Evolutionary conservation across 2,329 filamentous ascomycete species (phyloP), one percentile per base, ranked within the genome.

Genomic region (Calonectria multiphialidica): DNA sequence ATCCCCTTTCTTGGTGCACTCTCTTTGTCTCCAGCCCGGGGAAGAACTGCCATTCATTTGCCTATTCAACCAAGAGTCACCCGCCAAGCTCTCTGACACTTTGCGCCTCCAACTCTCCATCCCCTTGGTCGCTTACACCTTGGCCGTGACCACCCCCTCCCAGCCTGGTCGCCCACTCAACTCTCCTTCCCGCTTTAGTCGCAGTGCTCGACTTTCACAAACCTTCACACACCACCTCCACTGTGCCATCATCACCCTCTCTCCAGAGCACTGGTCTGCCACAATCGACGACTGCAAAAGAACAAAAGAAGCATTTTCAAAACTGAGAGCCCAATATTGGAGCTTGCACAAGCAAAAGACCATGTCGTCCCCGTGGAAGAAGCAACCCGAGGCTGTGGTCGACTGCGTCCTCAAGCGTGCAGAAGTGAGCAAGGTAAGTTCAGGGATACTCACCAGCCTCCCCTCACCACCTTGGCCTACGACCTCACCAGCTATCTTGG

Each of bases 371-470:
- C 89, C 90, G 72, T 89, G 89, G 84, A 90, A 90, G 84, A 89
- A 89, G 77, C 89, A 92, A 80, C 90, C 91, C 44, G 90, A 92
- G 81, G 89, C 86, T 79, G 91, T 93, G 68, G 91, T 88, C 67
- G 92, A 93, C 82, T 90, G 90, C 83, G 92, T 95, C 69, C 88
- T 94, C 80, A 92, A 92, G 83, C 88, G 93, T 85, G 92, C 91
- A 74, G 92, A 94, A 87, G 90, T 94, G 78, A 93, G 92, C 88
- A 94, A 94, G 89, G 93, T 94, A 87, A 81, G 88, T 83, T 71
- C 73, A 67, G 47, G 50, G 66, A 70, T 72, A 40, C 53, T 45
- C 28, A 35, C 47, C 65, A 57, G 59, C 70, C 67, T 65, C 62
- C 53, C 59, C 42, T 64, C 47, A 49, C 45, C 40, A 49, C 45